Conservation (phyloP, 306 rosid species). For the Cercis canadensis region DNA sequence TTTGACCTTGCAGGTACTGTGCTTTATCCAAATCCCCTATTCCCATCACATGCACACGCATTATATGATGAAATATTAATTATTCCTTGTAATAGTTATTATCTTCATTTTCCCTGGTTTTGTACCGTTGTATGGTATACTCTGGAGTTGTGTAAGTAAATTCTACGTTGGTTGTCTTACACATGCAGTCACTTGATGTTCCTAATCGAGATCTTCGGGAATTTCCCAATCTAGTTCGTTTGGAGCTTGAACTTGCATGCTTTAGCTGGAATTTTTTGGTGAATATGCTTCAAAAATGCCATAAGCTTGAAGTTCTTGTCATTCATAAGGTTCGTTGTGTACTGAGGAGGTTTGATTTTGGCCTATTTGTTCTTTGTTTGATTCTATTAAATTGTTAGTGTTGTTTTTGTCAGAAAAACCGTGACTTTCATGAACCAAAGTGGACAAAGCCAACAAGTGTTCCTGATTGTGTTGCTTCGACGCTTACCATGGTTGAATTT, state of each 20-base stretch:
- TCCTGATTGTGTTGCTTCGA: slow-evolving; percentile 21
- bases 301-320: slow-evolving; percentile 3
- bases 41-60: too few relatives aligned
- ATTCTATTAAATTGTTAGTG: neutral
- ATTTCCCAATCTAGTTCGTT: slow-evolving; percentile 18
- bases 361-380: too few relatives aligned
- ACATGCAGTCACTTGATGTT: neutral
- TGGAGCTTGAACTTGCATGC: neutral
- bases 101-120: too few relatives aligned
- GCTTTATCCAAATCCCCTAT: too few relatives aligned
- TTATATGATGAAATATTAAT: too few relatives aligned
- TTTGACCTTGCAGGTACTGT: too few relatives aligned
- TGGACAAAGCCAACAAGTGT: neutral
- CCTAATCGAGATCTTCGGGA: neutral
- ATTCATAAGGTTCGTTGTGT: slow-evolving; percentile 17
- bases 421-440: neutral
- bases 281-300: slow-evolving; percentile 23
- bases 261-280: too few relatives aligned
- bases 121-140: too few relatives aligned
- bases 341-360: neutral
- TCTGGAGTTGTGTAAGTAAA: neutral
- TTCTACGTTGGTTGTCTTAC: neutral
- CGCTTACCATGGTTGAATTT: slow-evolving; percentile 1
- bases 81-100: too few relatives aligned
- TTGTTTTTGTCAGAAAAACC: neutral